phyloP scores from a whole-genome alignment of 768 basidiomycete species.

The Leccinum uliginosum region DNA sequence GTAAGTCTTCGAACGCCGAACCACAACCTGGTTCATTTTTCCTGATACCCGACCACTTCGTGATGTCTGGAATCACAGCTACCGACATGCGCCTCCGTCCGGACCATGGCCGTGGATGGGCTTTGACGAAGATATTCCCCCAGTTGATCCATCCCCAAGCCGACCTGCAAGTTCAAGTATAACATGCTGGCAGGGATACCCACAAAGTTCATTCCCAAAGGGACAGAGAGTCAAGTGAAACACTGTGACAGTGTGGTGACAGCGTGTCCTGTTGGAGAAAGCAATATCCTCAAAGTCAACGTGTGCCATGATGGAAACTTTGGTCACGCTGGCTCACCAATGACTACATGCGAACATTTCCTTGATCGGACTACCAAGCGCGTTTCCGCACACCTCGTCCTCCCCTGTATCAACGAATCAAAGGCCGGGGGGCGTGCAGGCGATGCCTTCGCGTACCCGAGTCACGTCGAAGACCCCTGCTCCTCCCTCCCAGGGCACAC shows the following conservation, averaged over 20 bases:
- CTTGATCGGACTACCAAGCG: conserved; percentile 27
- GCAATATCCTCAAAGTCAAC: conserved; percentile 24
- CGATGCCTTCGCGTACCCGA: conserved; percentile 37
- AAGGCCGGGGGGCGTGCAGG: conserved; percentile 22
- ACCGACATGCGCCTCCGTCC: conserved; percentile 36
- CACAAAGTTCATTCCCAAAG: conserved; percentile 29
- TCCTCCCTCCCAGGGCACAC: conserved; percentile 23
- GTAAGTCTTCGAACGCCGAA: conserved; percentile 8
- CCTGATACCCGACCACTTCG: neutral
- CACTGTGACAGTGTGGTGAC: conserved; percentile 31
- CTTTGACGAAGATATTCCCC: conserved; percentile 27
- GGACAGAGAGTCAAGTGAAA: conserved; percentile 28
- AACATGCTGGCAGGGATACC: conserved; percentile 25
- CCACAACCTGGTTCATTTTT: neutral
- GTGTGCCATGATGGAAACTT: conserved; percentile 14
- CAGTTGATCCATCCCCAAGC: neutral
- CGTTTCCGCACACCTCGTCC: conserved; percentile 19
- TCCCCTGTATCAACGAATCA: conserved; percentile 18
- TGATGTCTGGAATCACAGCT: conserved; percentile 11
- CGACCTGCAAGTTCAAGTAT: neutral
- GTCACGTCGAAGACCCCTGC: conserved; percentile 42
- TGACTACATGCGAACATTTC: conserved; percentile 18
- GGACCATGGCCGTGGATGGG: conserved; percentile 44
- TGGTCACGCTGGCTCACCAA: neutral
- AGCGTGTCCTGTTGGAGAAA: conserved; percentile 10